Percentiles rank a stretch among this genome's conserved stretches.
Conservation (phyloP, 179 eudicot species). For the Vitellaria paradoxa region DNA sequence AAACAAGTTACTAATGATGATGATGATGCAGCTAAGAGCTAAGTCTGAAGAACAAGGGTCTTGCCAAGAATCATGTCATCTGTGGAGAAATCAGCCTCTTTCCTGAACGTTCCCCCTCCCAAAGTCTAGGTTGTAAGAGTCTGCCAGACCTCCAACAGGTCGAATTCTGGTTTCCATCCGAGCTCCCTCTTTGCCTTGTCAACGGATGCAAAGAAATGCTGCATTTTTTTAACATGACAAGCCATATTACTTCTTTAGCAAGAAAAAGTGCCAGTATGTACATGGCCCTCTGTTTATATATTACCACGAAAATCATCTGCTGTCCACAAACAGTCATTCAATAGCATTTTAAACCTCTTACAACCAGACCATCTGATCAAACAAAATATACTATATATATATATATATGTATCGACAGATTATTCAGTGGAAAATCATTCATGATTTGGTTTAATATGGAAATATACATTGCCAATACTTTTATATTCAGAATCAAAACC, state of each 20-base stretch:
- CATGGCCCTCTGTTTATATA: neutral
- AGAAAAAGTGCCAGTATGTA: neutral
- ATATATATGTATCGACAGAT: neutral
- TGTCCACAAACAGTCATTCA: neutral
- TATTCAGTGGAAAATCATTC: neutral
- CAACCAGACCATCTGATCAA: too few relatives aligned
- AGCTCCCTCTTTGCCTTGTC: conserved; percentile 88
- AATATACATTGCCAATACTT: too few relatives aligned
- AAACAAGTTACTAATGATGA: too few relatives aligned
- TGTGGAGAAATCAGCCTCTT: conserved; percentile 84
- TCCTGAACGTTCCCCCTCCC: conserved; percentile 88
- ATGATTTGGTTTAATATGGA: neutral
- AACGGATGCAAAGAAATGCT: conserved; percentile 95
- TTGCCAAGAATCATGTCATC: conserved; percentile 93
- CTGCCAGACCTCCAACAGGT: conserved; percentile 76
- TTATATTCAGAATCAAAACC: too few relatives aligned
- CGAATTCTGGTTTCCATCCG: conserved; percentile 78
- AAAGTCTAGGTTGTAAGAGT: conserved; percentile 88
- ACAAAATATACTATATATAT: too few relatives aligned
- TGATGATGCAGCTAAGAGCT: conserved; percentile 5
- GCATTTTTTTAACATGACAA: conserved; percentile 22
- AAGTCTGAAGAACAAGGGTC: conserved; percentile 56
- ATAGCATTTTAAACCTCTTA: too few relatives aligned
- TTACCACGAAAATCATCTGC: too few relatives aligned
- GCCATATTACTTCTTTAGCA: too few relatives aligned